Base-by-base conservation (phyloP, 352 stramenopile genomes). In the Pythium oligandrum region DNA sequence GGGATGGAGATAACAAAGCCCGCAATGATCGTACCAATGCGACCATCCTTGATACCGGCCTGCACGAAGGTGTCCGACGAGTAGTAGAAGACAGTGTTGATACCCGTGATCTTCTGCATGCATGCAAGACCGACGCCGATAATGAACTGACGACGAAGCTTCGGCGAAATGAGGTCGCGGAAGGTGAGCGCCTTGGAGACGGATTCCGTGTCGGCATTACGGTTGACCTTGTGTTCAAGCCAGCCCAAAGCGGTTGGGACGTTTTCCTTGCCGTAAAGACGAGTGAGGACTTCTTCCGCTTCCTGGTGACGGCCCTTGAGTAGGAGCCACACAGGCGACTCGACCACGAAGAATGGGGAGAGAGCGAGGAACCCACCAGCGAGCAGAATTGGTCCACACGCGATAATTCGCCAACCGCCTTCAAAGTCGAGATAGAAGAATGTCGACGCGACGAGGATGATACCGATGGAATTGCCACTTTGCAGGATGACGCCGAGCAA, bases 11-110 rank as follows among this genome's bases (percentile, higher is more conserved):
- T 26, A 26, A 26, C 17, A 26, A 60, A 12, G 3, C 47, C 51
- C 6, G 75, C 45, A 4, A 75, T 55, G 30, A 75, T n/a, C 36
- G 73, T 78, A 0, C 63, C 66, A 3, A 71, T 43, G 9, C 70
- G 70, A 3, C 63, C 58, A 34, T 78, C 70, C 35, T 67, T 43
- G 48, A 78, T 78, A 30, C 70, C 70, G 12, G 66, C 62, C 17
- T 51, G 49, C 0, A 52, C 51, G 38, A 78, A 78, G 57, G 75
- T 75, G 7, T 56, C 53, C 0, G 66, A 71, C 9, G 70, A 78
- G 57, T 78, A 78, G 55, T 75, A 78, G 44, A 75, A 73, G 2
- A 78, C 64, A 1, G 70, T 64, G 3, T 55, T 64, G 10, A 75
- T 55, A 7, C 70, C 70, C 26, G 63, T 57, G 26, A 78, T 63